Base-by-base conservation (phyloP, 2,329 filamentous ascomycete genomes). In the Penicillium sp. region DNA sequence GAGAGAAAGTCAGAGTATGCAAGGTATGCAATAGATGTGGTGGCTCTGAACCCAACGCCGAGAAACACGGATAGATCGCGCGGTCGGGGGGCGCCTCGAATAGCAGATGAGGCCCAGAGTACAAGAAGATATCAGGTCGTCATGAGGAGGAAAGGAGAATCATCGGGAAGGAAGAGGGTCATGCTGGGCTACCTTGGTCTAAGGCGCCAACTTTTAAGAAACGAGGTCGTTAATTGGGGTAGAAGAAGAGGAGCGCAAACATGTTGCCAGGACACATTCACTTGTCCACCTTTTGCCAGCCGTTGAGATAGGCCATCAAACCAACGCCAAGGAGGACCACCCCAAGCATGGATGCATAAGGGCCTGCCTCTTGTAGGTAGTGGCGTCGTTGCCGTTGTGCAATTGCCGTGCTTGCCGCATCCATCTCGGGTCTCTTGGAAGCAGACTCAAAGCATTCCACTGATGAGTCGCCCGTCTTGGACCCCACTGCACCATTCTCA, bases 271-370 rank as follows among this genome's bases (percentile, higher is more conserved):
- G 54, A 45, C 47, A 40, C 38, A 30, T 53, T 71, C 74, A 83
- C 73, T 79, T 79, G 63, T 84, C 83, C 58, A 80, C 75, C 70
- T 83, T 83, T 71, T 92, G 90, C 91, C 91, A 94, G 56, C 90
- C 89, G 72, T 95, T 95, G 69, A 95, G 84, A 77, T 93, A 93
- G 45, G 90, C 91, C 91, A 95, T 95, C 66, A 95, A 76, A 15
- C 91, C 90, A 80, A 95, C 89, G 35, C 91, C 91, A 63, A 95
- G 81, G 59, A 95, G 78, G 28, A 95, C 91, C 35, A 95, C 91
- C 12, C 91, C 90, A 50, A 95, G 79, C 86, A 94, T 92, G 1
- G 90, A 93, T 44, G 90, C 89, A 72, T 93, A 94, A 17, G 91
- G 91, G 61, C 91, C 82, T 59, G 85, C 84, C 50, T 88, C 83